Percentiles rank a stretch among this genome's conserved stretches.
phyloP scores from a whole-genome alignment of 257 asterid species.

The Dorcoceras hygrometricum region DNA sequence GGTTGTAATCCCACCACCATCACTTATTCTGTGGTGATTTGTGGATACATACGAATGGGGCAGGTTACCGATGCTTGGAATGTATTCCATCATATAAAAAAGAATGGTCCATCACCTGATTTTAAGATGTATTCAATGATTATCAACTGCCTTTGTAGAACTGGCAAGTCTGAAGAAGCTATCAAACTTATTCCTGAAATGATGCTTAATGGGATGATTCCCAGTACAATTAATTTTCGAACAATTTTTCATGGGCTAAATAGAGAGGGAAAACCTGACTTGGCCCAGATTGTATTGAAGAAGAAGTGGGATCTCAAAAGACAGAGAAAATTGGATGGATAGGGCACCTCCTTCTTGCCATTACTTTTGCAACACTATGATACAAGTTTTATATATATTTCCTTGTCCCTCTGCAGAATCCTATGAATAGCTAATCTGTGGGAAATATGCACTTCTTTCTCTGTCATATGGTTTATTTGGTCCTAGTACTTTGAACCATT shows the following conservation, averaged over 20 bases:
- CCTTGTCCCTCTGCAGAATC: constrained; percentile 1
- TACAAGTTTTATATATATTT: background rate
- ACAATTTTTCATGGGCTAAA: constrained; percentile 62
- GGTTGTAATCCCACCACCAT: constrained; percentile 64
- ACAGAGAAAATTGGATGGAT: constrained; percentile 40
- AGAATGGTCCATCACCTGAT: constrained; percentile 67
- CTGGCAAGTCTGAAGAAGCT: constrained; percentile 77
- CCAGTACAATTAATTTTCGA: constrained; percentile 69
- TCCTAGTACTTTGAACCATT: background rate
- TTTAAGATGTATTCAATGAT: constrained; percentile 80
- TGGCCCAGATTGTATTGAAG: constrained; percentile 47
- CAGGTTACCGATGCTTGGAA: constrained; percentile 53
- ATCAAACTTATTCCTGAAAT: constrained; percentile 52
- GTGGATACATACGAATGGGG: constrained; percentile 72
- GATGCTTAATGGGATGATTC: constrained; percentile 62
- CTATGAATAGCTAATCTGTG: background rate
- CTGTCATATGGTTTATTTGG: background rate
- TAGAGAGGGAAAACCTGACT: constrained; percentile 70
- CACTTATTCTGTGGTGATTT: constrained; percentile 66
- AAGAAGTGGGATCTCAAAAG: constrained; percentile 59
- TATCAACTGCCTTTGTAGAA: constrained; percentile 58
- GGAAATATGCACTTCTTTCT: constrained; percentile 11
- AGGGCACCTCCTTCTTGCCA: constrained; percentile 9
- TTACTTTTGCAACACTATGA: background rate
- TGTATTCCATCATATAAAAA: constrained; percentile 46